Evolutionary conservation across 2,329 filamentous ascomycete genomes (phyloP).

Genomic region (Mycosphaerella sp.): DNA sequence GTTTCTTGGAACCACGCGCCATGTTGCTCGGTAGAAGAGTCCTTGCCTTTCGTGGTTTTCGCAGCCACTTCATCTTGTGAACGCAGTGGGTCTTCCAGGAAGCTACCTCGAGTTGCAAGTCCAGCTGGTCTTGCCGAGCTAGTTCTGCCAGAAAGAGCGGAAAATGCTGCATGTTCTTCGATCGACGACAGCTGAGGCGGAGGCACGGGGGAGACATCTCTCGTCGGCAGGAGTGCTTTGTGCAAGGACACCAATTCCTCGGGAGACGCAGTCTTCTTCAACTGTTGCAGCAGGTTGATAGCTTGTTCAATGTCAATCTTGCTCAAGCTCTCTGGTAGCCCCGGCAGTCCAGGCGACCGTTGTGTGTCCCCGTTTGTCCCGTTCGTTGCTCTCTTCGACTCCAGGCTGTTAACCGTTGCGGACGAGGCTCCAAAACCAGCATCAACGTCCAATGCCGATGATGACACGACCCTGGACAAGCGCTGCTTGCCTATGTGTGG

Average conservation of each 20-base stretch:
- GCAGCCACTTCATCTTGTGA: constrained; percentile 12
- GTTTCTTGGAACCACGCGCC: constrained; percentile 15
- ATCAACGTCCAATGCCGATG: constrained; percentile 10
- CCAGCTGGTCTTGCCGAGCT: constrained; percentile 40
- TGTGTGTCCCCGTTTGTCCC: constrained; percentile 2
- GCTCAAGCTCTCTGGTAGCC: constrained; percentile 16
- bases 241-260: constrained; percentile 43
- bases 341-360: constrained; percentile 7
- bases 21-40: constrained; percentile 10
- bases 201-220: constrained; percentile 21
- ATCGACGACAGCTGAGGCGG: constrained; percentile 17
- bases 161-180: constrained; percentile 19
- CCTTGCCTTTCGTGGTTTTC: neutral
- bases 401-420: constrained; percentile 13
- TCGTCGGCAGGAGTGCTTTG: constrained; percentile 33
- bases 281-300: constrained; percentile 41
- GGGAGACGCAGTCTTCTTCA: constrained; percentile 44
- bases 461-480: constrained; percentile 9
- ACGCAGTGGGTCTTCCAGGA: constrained; percentile 17
- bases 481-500: constrained; percentile 4
- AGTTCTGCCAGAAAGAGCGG: constrained; percentile 8
- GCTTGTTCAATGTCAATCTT: constrained; percentile 42
- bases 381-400: constrained; percentile 8
- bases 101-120: constrained; percentile 24
- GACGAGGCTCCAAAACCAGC: constrained; percentile 8